Conservation (phyloP, 495 filamentous ascomycete species). For the Achaetomiella virescens region DNA sequence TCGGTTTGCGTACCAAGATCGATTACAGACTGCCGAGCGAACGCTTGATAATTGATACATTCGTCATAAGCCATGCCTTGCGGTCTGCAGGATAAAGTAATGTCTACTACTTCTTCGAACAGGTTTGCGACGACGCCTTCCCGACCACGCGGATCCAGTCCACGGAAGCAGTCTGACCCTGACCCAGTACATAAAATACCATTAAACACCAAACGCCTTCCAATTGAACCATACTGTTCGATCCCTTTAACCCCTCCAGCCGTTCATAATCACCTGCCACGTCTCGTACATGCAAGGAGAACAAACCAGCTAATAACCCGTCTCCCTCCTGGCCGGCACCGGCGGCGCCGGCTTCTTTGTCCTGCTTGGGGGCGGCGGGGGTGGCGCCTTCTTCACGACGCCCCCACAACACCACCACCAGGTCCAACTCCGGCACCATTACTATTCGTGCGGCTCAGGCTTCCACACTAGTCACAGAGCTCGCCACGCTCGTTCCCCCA, state of each 20-base stretch:
- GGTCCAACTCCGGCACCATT: constrained; percentile 29
- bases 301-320: constrained; percentile 25
- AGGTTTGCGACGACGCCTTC: too few relatives aligned
- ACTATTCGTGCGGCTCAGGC: constrained; percentile 48
- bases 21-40: background rate
- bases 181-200: background rate
- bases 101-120: background rate
- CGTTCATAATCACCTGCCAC: too few relatives aligned
- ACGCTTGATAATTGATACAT: background rate
- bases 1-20: too few relatives aligned
- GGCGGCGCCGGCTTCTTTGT: constrained; percentile 74
- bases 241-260: background rate
- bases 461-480: constrained; percentile 60
- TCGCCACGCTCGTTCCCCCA: constrained; percentile 52
- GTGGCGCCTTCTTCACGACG: constrained; percentile 55
- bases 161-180: too few relatives aligned
- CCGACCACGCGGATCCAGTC: constrained; percentile 5
- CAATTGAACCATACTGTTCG: background rate
- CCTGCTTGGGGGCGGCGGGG: constrained; percentile 75
- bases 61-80: background rate
- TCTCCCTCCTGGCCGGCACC: constrained; percentile 37
- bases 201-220: background rate
- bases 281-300: too few relatives aligned
- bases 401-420: constrained; percentile 32
- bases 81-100: background rate